Conservation (phyloP, 352 stramenopile species). For the Phytophthora fragariae region DNA sequence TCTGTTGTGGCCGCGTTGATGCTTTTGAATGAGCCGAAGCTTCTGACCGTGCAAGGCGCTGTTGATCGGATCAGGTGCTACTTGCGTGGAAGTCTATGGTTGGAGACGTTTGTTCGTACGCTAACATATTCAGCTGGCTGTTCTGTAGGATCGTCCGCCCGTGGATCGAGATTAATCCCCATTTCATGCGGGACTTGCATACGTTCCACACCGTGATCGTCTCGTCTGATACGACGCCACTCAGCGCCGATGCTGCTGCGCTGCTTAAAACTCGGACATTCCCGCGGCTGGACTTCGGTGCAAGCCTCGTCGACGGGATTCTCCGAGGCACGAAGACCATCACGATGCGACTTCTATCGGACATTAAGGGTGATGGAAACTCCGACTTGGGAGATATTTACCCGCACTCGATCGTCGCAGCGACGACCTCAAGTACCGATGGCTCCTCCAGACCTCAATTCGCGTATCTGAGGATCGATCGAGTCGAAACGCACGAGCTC, state of each 20-base stretch:
- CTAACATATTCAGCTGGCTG: background rate
- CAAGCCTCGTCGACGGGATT: slow-evolving; percentile 56
- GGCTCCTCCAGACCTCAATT: slow-evolving; percentile 38
- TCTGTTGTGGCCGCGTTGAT: slow-evolving; percentile 67
- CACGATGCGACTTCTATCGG: slow-evolving; percentile 73
- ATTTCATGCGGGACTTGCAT: slow-evolving; percentile 61
- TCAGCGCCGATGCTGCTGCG: slow-evolving; percentile 17
- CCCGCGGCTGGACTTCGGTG: slow-evolving; percentile 65
- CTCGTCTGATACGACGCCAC: background rate
- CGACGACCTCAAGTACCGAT: slow-evolving; percentile 36
- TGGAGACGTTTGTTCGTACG: background rate
- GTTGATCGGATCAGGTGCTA: slow-evolving; percentile 57
- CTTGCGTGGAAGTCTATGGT: background rate
- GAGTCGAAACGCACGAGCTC: slow-evolving; percentile 41
- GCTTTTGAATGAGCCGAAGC: slow-evolving; percentile 33
- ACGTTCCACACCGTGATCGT: slow-evolving; percentile 44
- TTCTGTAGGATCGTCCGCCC: slow-evolving; percentile 57
- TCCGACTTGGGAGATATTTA: slow-evolving; percentile 62
- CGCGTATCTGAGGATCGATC: slow-evolving; percentile 56
- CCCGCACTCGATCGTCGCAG: slow-evolving; percentile 43
- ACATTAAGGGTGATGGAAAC: slow-evolving; percentile 53
- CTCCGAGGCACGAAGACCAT: slow-evolving; percentile 55
- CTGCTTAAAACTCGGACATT: slow-evolving; percentile 29
- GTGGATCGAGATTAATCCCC: slow-evolving; percentile 75
- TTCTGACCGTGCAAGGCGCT: slow-evolving; percentile 40